phyloP scores from a whole-genome alignment of 495 filamentous ascomycete species.

The Neurospora hispaniola region DNA sequence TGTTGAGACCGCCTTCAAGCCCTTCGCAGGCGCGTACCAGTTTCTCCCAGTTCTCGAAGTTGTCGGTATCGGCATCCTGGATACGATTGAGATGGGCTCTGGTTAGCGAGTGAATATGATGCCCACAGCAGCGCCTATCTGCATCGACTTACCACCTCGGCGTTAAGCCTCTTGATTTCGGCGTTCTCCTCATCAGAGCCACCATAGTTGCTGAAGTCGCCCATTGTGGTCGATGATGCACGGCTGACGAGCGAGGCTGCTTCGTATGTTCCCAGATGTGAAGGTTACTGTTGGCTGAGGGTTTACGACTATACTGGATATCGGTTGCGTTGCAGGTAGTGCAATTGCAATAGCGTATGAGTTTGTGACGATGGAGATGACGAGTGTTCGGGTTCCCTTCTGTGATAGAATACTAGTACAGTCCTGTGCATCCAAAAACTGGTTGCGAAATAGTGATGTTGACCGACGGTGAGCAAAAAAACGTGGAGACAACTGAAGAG shows the following conservation, averaged over 20 bases:
- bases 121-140: background rate
- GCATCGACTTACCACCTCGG: slow-evolving; percentile 61
- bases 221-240: slow-evolving; percentile 20
- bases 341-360: background rate
- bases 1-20: slow-evolving; percentile 86
- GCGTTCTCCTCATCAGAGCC: slow-evolving; percentile 77
- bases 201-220: slow-evolving; percentile 49
- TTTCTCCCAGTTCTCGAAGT: slow-evolving; percentile 92
- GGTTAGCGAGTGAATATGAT: background rate
- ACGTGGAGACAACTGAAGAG: background rate
- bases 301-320: background rate
- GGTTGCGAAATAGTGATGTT: background rate
- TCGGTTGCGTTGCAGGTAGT: background rate
- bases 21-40: slow-evolving; percentile 71
- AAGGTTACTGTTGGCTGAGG: background rate
- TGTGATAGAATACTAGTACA: background rate
- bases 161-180: slow-evolving; percentile 68
- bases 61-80: slow-evolving; percentile 69
- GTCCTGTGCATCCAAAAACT: background rate
- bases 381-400: background rate
- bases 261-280: slow-evolving; percentile 1
- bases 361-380: background rate
- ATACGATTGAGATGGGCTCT: background rate
- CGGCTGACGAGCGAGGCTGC: background rate
- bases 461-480: slow-evolving; percentile 1